A percentile compares a stretch with the other conserved stretches of the same genome.
phyloP scores from a whole-genome alignment of 2,329 filamentous ascomycete genomes.

The Cercospora canescens region DNA sequence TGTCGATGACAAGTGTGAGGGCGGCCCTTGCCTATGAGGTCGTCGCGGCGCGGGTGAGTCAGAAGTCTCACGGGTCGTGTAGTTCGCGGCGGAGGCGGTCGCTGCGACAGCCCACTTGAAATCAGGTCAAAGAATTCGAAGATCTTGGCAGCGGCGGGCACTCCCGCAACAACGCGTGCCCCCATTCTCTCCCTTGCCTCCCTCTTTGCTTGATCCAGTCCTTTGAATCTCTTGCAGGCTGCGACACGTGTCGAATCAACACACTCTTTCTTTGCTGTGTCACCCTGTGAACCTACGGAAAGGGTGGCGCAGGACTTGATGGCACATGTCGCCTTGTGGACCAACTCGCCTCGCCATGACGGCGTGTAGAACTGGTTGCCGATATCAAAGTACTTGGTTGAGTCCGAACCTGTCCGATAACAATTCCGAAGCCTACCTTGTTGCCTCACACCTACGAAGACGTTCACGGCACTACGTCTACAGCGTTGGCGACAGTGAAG shows the following conservation, averaged over 20 bases:
- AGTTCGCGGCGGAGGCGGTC: neutral
- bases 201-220: too few species aligned
- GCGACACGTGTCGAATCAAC: neutral
- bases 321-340: too few species aligned
- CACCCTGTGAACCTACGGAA: neutral
- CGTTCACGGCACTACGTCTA: too few species aligned
- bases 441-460: too few species aligned
- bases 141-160: neutral
- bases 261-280: neutral
- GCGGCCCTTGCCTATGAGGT: constrained; percentile 18
- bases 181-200: neutral
- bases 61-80: constrained; percentile 4
- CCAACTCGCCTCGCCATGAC: too few species aligned
- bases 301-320: neutral
- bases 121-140: neutral
- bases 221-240: neutral
- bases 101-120: constrained; percentile 1
- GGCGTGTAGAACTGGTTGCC: too few species aligned
- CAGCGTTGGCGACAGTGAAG: too few species aligned
- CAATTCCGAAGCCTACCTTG: too few species aligned
- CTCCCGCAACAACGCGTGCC: neutral
- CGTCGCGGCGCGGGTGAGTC: constrained; percentile 10
- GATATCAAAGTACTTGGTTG: too few species aligned
- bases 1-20: constrained; percentile 1
- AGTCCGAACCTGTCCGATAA: too few species aligned